A percentile compares a stretch with the other conserved stretches of the same genome.
phyloP scores from a whole-genome alignment of 768 basidiomycete genomes.

The Amanita rimosa region DNA sequence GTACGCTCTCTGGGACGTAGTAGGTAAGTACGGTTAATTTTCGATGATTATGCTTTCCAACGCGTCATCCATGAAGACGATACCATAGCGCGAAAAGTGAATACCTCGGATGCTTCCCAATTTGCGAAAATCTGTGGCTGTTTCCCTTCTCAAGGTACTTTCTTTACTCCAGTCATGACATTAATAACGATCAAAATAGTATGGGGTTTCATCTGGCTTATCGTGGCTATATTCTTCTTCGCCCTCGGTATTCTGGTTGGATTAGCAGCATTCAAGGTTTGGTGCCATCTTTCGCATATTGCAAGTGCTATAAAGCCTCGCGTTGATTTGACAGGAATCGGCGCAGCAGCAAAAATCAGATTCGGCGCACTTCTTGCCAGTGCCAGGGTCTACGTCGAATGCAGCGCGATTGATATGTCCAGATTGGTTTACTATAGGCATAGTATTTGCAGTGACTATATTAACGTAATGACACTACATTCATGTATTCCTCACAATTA shows the following conservation, averaged over 20 bases:
- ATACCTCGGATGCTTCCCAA: conserved; percentile 77
- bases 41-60: not conserved
- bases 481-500: no score
- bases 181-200: conserved; percentile 28
- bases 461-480: not conserved
- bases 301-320: not conserved
- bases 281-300: not conserved
- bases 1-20: conserved; percentile 83
- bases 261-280: conserved; percentile 70
- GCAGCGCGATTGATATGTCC: not conserved
- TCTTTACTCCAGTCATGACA: not conserved
- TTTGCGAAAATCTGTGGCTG: conserved; percentile 83
- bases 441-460: not conserved
- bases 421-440: not conserved
- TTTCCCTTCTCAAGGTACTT: conserved; percentile 65
- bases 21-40: conserved; percentile 36
- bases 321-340: conserved; percentile 34
- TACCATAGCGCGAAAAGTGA: conserved; percentile 74
- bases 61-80: conserved; percentile 43
- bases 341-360: conserved; percentile 41
- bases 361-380: conserved; percentile 47
- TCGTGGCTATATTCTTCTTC: conserved; percentile 67
- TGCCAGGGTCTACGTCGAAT: conserved; percentile 27
- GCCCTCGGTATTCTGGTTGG: conserved; percentile 68
- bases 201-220: conserved; percentile 85